Evolutionary conservation across 768 basidiomycete genomes (phyloP), one percentile per base, ranked within the genome.

Genomic region (Gloeopeniophorella convolvens): DNA sequence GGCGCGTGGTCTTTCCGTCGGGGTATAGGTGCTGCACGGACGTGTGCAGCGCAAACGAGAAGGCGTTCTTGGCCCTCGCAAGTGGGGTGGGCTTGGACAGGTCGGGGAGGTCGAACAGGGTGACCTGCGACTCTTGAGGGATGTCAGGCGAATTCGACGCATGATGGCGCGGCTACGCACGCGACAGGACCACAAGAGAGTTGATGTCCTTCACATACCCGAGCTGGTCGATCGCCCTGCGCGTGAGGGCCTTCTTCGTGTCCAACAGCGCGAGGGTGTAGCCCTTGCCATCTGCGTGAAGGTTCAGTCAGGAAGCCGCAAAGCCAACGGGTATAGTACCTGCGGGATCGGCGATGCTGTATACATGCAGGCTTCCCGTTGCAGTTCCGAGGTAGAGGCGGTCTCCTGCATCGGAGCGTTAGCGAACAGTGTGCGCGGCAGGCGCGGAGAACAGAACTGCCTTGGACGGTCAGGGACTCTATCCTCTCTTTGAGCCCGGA

Each of bases 151-250:
- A 24, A 13, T 32, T 42, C 3, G n/a, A n/a, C 27, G 15, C 35
- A 7, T 15, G n/a, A 5, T 4, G 32, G 35, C 12, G 15, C 12
- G 26, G 24, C 28, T 35, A 33, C 75, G 51, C 61, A 91, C 94
- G 94, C 21, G 89, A 87, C 4, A 98, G 75, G 4, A 88, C 72
- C 3, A 90, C 82, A 20, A 99, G 71, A 3, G 89, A 86, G 59
- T 90, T 85, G n/a, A 89, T 77, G 58, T 91, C 88, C 55, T 83
- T 83, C 56, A 97, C 76, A 45, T 83, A 85, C 0, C 84, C 89
- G 3, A 99, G 70, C 62, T 94, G 91, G 48, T 98, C 95, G 35
- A 99, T 86, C 12, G 87, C 72, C 60, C 75, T 80, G 57, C 79
- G 70, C 23, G 79, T 73, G 28, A 91, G 63, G 11, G 66, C 70